phyloP scores from a whole-genome alignment of 805 yeast species.

The Ogataea sp. region DNA sequence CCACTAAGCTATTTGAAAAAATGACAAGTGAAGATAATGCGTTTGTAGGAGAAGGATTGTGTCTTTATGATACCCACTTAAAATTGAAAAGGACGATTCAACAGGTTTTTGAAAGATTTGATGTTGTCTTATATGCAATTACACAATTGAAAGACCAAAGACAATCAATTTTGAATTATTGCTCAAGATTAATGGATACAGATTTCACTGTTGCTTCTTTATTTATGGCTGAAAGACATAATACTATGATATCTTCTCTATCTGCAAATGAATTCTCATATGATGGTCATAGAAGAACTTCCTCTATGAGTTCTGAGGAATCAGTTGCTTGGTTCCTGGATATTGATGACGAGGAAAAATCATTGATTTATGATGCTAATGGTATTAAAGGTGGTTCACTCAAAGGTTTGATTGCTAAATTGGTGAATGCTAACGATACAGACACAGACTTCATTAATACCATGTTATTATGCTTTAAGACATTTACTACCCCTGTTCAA shows the following conservation, averaged over 20 bases:
- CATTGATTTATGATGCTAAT: constrained; percentile 49
- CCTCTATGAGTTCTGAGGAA: constrained; percentile 27
- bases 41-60: constrained; percentile 30
- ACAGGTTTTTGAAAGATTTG: constrained; percentile 28
- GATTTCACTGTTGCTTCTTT: constrained; percentile 53
- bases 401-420: constrained; percentile 68
- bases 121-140: constrained; percentile 31
- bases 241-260: constrained; percentile 22
- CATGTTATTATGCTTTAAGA: constrained; percentile 65
- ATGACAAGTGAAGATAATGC: constrained; percentile 29
- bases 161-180: constrained; percentile 61
- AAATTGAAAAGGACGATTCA: constrained; percentile 30
- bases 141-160: constrained; percentile 62
- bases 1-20: constrained; percentile 37
- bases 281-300: constrained; percentile 24
- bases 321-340: constrained; percentile 62
- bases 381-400: constrained; percentile 83
- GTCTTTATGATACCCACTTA: constrained; percentile 17
- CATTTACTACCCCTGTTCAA: constrained; percentile 62
- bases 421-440: constrained; percentile 63
- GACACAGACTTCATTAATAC: constrained; percentile 54
- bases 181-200: constrained; percentile 71
- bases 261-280: constrained; percentile 22
- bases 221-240: constrained; percentile 37
- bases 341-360: constrained; percentile 47